Evolutionary conservation across 192 early-diverging fungal species (phyloP).

Genomic region (Nowakowskiella sp.): DNA sequence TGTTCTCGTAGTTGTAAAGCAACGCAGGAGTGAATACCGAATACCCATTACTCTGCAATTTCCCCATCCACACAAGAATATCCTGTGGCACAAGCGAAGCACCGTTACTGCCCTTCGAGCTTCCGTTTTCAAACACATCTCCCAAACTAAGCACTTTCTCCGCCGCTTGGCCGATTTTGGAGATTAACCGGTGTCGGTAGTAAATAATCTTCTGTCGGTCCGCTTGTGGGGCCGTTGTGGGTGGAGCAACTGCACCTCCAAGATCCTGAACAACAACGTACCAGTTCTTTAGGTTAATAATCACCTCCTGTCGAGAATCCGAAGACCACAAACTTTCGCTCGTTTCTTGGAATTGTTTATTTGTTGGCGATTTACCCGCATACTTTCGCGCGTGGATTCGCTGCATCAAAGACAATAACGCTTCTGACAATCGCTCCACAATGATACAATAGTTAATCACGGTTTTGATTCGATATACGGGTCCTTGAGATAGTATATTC

Average conservation of each 20-base stretch:
- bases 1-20: conserved; percentile 37
- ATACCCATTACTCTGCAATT: conserved; percentile 27
- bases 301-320: conserved; percentile 19
- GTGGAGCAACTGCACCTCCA: not conserved
- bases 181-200: conserved; percentile 13
- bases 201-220: conserved; percentile 2
- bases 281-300: conserved; percentile 22
- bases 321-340: too few relatives aligned
- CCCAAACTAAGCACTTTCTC: conserved; percentile 30
- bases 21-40: conserved; percentile 33
- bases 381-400: not conserved
- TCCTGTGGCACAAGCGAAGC: conserved; percentile 21
- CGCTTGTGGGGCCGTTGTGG: not conserved
- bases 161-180: conserved; percentile 30
- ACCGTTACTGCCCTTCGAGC: conserved; percentile 1
- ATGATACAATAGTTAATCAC: conserved; percentile 35
- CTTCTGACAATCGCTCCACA: conserved; percentile 20
- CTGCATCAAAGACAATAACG: conserved; percentile 1
- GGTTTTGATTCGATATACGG: conserved; percentile 23
- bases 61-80: conserved; percentile 29
- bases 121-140: conserved; percentile 24
- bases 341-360: too few relatives aligned
- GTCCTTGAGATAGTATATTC: conserved; percentile 16
- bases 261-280: conserved; percentile 17
- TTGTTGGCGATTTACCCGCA: not conserved